Evolutionary conservation across 2,329 filamentous ascomycete species (phyloP), one percentile per base, ranked within the genome.

Genomic region (Aschersonia sp.): DNA sequence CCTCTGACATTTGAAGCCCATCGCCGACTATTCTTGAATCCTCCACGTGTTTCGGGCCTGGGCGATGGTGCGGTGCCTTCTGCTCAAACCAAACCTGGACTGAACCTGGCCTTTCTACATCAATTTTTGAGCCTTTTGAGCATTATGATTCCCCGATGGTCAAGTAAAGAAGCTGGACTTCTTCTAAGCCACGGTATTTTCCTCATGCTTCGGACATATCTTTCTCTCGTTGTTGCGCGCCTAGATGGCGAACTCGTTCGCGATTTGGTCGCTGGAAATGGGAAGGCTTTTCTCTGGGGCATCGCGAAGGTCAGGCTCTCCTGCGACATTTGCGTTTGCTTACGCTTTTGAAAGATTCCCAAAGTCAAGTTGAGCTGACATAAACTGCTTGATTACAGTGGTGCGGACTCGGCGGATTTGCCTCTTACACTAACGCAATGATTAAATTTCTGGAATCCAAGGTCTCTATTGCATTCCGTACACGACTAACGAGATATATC

Each of bases 371-470:
- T 22, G 10, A n/a, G 40, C 40, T 43, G 42, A 43, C 42, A 9
- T 43, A 9, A 29, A 43, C 4, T 29, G 8, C 29, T 50, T 40
- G 51, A 44, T 47, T 31, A 52, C 46, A 79, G 72, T 98, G 92
- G 92, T 88, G 89, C 54, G 88, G 90, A 4, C 82, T 98, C 37
- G 92, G 92, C 41, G 87, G 85, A 2, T 81, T 97, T 53, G 90
- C 89, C 7, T 94, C 90, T 0, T 98, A 98, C 60, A 95, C 90
- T 45, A 98, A 98, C 64, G 88, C 90, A 47, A 95, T 94, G 84
- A 98, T 98, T 72, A 97, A 97, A 65, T 98, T 86, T 66, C 75
- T 98, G 52, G 90, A 98, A 66, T 90, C 87, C 45, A 98, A 98
- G 69, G 88, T 98, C 47, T 95, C 90, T 6, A 98, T 98, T 54